Evolutionary conservation across 192 early-diverging fungal genomes (phyloP).

Genomic region (Coemansia sp.): DNA sequence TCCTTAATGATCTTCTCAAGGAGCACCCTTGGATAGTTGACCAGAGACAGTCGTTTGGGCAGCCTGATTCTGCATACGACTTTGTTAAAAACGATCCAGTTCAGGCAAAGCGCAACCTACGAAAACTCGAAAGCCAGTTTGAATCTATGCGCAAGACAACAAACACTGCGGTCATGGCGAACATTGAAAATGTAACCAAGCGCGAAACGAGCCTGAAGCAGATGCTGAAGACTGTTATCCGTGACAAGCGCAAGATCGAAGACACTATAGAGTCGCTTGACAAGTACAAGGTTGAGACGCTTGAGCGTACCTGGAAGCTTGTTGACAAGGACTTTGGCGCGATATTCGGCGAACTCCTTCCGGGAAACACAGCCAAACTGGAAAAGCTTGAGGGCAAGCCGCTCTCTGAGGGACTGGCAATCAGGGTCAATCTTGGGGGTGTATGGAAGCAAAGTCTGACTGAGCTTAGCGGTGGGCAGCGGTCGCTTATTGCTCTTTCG

Average conservation of each 20-base stretch:
- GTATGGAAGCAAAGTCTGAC: slow-evolving; percentile 97
- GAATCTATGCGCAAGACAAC: slow-evolving; percentile 81
- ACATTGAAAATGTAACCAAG: slow-evolving; percentile 91
- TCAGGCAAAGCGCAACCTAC: slow-evolving; percentile 72
- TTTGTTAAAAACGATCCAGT: slow-evolving; percentile 73
- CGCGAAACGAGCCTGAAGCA: slow-evolving; percentile 79
- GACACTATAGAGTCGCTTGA: slow-evolving; percentile 88
- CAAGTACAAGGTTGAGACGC: slow-evolving; percentile 85
- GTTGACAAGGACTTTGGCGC: slow-evolving; percentile 96
- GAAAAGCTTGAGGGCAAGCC: slow-evolving; percentile 79
- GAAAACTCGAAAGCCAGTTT: slow-evolving; percentile 76
- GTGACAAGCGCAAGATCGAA: slow-evolving; percentile 95
- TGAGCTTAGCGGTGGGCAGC: slow-evolving; percentile 96
- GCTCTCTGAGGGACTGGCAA: slow-evolving; percentile 84
- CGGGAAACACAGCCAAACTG: slow-evolving; percentile 87
- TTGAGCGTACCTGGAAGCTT: slow-evolving; percentile 85
- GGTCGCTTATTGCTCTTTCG: slow-evolving; percentile 95
- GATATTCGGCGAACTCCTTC: slow-evolving; percentile 94
- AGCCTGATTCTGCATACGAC: slow-evolving; percentile 79
- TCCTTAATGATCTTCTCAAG: slow-evolving; percentile 55
- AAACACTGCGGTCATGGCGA: slow-evolving; percentile 93
- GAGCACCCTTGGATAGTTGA: slow-evolving; percentile 85
- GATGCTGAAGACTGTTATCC: slow-evolving; percentile 86
- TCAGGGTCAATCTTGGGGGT: slow-evolving; percentile 92
- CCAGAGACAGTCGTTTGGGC: slow-evolving; percentile 88